Conservation (phyloP, 192 early-diverging fungal genomes). For the Entophlyctis luteolus region DNA sequence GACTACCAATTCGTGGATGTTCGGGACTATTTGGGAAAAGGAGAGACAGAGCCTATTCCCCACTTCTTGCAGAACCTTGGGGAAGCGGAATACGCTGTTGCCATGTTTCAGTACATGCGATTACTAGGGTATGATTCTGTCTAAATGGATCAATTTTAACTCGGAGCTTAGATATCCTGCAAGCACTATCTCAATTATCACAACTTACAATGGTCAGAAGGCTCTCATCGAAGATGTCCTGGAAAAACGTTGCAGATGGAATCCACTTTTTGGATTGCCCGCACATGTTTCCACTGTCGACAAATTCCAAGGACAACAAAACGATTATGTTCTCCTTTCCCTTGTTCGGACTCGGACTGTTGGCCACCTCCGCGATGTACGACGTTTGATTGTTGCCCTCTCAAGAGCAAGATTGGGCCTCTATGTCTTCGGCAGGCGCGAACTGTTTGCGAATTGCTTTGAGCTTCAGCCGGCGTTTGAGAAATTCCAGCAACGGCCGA, state of each 20-base stretch:
- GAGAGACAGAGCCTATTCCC: constrained; percentile 81
- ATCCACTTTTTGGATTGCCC: constrained; percentile 79
- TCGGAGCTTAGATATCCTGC: constrained; percentile 67
- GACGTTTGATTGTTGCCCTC: constrained; percentile 88
- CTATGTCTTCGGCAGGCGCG: constrained; percentile 79
- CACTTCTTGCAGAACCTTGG: constrained; percentile 94
- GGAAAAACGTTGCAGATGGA: constrained; percentile 77
- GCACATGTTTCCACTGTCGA: constrained; percentile 86
- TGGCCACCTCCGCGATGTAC: constrained; percentile 89
- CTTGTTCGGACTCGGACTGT: constrained; percentile 86
- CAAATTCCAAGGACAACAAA: constrained; percentile 89
- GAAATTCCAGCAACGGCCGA: constrained; percentile 58
- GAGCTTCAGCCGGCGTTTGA: constrained; percentile 74
- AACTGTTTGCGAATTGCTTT: constrained; percentile 73
- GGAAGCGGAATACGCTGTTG: constrained; percentile 96
- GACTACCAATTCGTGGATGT: constrained; percentile 91
- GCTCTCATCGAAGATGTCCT: constrained; percentile 90
- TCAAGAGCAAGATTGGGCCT: constrained; percentile 91
- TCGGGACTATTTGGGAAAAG: constrained; percentile 65
- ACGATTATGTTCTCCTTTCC: constrained; percentile 89
- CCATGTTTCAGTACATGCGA: constrained; percentile 94
- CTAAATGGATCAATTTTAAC: neutral
- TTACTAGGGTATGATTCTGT: constrained; percentile 61
- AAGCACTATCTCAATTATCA: constrained; percentile 85
- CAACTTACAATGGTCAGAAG: constrained; percentile 96